Percentiles rank a stretch among this genome's conserved stretches.
Conservation (phyloP, 176 grass and related monocot species). For the Secale cereale region DNA sequence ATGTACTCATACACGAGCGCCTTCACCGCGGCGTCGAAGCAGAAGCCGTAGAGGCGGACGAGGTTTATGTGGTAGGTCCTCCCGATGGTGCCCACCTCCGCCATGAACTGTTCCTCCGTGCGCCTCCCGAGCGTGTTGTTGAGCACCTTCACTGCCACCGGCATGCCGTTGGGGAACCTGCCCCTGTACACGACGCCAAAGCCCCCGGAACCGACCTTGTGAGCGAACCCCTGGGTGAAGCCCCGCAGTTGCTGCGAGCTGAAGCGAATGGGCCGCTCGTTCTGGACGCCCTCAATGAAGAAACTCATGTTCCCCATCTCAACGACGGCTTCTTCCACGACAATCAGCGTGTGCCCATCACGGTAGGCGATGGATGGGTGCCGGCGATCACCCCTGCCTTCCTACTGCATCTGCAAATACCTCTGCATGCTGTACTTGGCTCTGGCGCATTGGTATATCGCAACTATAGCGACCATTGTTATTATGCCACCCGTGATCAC, state of each 20-base stretch:
- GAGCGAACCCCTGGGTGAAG: slow-evolving; percentile 40
- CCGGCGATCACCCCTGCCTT: background rate
- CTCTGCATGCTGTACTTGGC: background rate
- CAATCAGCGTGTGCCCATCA: background rate
- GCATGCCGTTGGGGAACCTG: slow-evolving; percentile 35
- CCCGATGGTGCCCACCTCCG: slow-evolving; percentile 54
- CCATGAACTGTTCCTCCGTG: slow-evolving; percentile 64
- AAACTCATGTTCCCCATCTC: slow-evolving; percentile 29
- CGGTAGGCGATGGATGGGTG: background rate
- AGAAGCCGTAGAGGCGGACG: slow-evolving; percentile 72
- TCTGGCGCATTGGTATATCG: slow-evolving; percentile 2
- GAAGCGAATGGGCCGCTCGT: slow-evolving; percentile 45
- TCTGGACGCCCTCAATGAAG: slow-evolving; percentile 37
- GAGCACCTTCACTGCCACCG: slow-evolving; percentile 52
- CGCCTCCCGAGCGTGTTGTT: slow-evolving; percentile 38
- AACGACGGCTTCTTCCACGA: background rate
- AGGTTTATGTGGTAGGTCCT: slow-evolving; percentile 76
- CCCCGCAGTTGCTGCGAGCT: slow-evolving; percentile 24
- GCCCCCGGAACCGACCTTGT: slow-evolving; percentile 38
- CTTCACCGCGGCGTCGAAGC: slow-evolving; percentile 41
- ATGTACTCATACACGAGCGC: slow-evolving; percentile 75
- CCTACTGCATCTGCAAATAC: background rate
- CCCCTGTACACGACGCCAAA: slow-evolving; percentile 52
- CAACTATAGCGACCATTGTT: background rate
- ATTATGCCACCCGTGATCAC: slow-evolving; percentile 8